Evolutionary conservation across 805 yeast genomes (phyloP).

Genomic region (Clavispora vitiphila): DNA sequence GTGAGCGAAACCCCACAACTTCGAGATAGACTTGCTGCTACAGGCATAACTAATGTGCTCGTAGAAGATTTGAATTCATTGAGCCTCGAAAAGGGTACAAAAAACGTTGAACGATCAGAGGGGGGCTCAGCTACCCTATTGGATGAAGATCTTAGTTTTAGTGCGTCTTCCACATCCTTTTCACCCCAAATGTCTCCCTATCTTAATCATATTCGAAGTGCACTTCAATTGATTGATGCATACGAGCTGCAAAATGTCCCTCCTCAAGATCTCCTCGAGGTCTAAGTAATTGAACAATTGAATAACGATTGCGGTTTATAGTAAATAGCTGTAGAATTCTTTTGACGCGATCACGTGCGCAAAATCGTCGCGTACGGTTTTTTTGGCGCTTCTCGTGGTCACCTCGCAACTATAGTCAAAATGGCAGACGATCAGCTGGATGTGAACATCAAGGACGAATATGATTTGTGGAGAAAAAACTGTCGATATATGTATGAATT

Average conservation of each 20-base stretch:
- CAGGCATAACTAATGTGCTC: conserved; percentile 28
- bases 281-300: background rate
- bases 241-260: conserved; percentile 18
- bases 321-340: background rate
- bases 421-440: conserved; percentile 10
- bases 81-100: conserved; percentile 15
- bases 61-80: conserved; percentile 20
- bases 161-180: too few relatives aligned
- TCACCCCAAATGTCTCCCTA: conserved; percentile 21
- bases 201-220: conserved; percentile 35
- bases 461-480: conserved; percentile 74
- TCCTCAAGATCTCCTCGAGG: background rate
- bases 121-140: background rate
- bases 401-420: background rate
- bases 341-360: background rate
- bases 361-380: background rate
- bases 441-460: conserved; percentile 52
- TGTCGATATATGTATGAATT: conserved; percentile 80
- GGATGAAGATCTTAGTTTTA: too few relatives aligned
- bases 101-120: background rate
- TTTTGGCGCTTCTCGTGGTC: background rate
- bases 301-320: background rate
- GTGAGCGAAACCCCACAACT: conserved; percentile 24
- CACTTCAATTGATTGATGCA: conserved; percentile 33
- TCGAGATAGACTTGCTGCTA: conserved; percentile 22